Percentiles rank a stretch among this genome's conserved stretches.
Evolutionary conservation across 1,284 basidiomycete genomes (phyloP).

Genomic region (Fomes fomentarius): DNA sequence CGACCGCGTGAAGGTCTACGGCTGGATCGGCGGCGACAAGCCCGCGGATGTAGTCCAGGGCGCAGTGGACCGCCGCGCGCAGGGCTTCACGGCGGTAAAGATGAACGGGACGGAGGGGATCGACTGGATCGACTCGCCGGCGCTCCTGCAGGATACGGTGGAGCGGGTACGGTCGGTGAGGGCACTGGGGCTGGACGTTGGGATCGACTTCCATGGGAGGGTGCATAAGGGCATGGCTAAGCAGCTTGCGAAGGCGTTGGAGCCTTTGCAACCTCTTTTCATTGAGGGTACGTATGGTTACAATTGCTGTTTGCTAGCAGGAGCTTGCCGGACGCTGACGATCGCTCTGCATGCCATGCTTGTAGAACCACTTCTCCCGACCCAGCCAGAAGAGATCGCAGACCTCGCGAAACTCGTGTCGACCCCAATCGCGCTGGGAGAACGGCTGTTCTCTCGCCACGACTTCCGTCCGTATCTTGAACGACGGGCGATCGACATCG

Average conservation of each 20-base stretch:
- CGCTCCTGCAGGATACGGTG: constrained; percentile 58
- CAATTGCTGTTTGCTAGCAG: neutral
- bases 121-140: constrained; percentile 54
- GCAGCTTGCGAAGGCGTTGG: constrained; percentile 70
- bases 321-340: neutral
- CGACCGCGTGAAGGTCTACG: constrained; percentile 60
- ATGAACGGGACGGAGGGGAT: constrained; percentile 71
- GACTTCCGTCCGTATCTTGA: constrained; percentile 78
- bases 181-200: constrained; percentile 68
- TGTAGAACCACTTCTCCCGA: constrained; percentile 67
- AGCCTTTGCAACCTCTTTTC: constrained; percentile 70
- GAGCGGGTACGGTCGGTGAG: constrained; percentile 66
- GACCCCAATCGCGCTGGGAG: constrained; percentile 74
- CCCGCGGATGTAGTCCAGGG: constrained; percentile 65
- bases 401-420: constrained; percentile 64
- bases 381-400: constrained; percentile 68
- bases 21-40: constrained; percentile 77
- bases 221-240: constrained; percentile 81
- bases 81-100: constrained; percentile 79
- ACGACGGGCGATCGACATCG: constrained; percentile 70
- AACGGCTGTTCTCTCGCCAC: constrained; percentile 68
- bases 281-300: constrained; percentile 59
- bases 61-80: constrained; percentile 61
- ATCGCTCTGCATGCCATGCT: too few species aligned
- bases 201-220: constrained; percentile 64